Base-by-base conservation (phyloP, 495 filamentous ascomycete species). In the Penicillium steckii region DNA sequence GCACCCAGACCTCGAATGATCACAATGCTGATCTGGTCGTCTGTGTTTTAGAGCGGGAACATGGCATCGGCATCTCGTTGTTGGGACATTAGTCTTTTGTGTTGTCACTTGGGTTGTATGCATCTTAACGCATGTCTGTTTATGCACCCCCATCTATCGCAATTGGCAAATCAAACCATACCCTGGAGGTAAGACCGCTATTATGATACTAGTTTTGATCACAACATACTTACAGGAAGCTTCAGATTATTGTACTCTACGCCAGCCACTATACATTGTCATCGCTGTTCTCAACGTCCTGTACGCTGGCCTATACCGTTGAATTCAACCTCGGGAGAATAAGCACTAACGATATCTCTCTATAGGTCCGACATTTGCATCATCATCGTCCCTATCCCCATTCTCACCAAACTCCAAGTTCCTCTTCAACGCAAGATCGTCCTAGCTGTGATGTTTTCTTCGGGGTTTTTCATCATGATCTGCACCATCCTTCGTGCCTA, bases 101-200 rank as follows among this genome's bases (percentile, higher is more conserved):
- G 51, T 57, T 0, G 8, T 56, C 3, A 80, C 76, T 2, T 82
- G 73, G 59, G 7, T 82, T 0, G 66, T 65, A 3, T 76, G 75
- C 15, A 46, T 80, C 0, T 49, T 80, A 2, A 68, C 74, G 1
- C 73, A 78, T 23, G 51, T 80, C 10, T 56, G 78, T 2, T 53
- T 71, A 5, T 84, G 80, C 53, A 58, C 50, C 0, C 78, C 78
- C 4, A 67, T 77, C 46, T 23, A 68, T 29, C 66, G 65, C 3
- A 73, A 77, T 10, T 81, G 75, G 74, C 78, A 81, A 53, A 77
- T 80, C 29, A 62, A 75, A 41, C 78, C 78, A 46, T 64, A 73
- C 47, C 70, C 78, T 21, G 78, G 78, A 59, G 61, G 61, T 53
- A 41, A 56, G 41, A 26, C 12, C 25, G 33, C 33, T n/a, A 5